Evolutionary conservation across 306 rosid genomes (phyloP).

Genomic region (Vigna angularis): DNA sequence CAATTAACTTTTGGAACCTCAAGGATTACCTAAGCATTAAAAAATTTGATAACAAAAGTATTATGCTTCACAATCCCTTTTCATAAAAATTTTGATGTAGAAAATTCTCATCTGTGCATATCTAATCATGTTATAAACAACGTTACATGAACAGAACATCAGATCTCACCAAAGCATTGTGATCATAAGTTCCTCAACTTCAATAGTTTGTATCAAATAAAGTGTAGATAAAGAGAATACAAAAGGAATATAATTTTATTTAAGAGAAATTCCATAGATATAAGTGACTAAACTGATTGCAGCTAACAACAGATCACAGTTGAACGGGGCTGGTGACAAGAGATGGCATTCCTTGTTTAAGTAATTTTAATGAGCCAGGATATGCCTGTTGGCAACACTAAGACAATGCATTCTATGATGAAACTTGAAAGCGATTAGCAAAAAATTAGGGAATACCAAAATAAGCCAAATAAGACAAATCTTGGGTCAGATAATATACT

Average conservation of each 20-base stretch:
- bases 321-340: conserved; percentile 36
- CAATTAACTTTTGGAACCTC: conserved; percentile 95
- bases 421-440: conserved; percentile 25
- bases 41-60: conserved; percentile 18
- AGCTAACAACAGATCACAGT: conserved; percentile 10
- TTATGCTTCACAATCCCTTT: conserved; percentile 17
- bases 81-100: conserved; percentile 1
- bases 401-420: conserved; percentile 18
- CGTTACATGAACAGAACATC: conserved; percentile 12
- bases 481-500: neutral
- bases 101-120: neutral
- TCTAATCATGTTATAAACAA: conserved; percentile 29
- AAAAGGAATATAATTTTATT: conserved; percentile 17
- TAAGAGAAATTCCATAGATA: neutral
- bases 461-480: conserved; percentile 31
- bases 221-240: conserved; percentile 33
- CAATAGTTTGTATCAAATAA: conserved; percentile 26
- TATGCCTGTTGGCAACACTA: conserved; percentile 9
- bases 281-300: conserved; percentile 23
- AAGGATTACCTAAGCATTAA: conserved; percentile 68
- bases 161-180: neutral
- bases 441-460: conserved; percentile 13
- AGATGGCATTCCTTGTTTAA: conserved; percentile 21
- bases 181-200: conserved; percentile 19
- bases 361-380: conserved; percentile 28